Evolutionary conservation across 2,329 filamentous ascomycete genomes (phyloP).

Genomic region (Byssothecium circinans): DNA sequence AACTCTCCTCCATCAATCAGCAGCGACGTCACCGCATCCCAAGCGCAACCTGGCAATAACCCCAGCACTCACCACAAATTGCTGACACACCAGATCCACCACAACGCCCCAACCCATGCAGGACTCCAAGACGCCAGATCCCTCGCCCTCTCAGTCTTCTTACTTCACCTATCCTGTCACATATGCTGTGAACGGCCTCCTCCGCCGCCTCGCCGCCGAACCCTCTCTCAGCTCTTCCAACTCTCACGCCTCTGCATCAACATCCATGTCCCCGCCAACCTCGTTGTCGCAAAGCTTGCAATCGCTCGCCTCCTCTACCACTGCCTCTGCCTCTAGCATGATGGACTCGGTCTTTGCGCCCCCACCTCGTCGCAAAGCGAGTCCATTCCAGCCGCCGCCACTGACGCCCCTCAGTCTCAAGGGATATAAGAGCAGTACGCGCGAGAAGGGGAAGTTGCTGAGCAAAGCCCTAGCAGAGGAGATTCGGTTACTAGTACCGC

Average conservation of each 20-base stretch:
- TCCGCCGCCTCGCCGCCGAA: conserved; percentile 52
- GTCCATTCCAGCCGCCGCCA: conserved; percentile 84
- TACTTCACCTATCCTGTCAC: conserved; percentile 55
- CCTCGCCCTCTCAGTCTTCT: conserved; percentile 25
- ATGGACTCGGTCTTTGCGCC: conserved; percentile 64
- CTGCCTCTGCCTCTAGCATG: conserved; percentile 40
- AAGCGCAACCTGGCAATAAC: conserved; percentile 2
- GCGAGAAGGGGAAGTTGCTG: conserved; percentile 65
- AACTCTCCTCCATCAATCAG: not conserved
- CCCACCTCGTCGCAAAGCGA: conserved; percentile 63
- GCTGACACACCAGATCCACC: not conserved
- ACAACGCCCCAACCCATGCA: conserved; percentile 28
- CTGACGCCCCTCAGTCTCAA: conserved; percentile 76
- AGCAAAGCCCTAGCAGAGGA: conserved; percentile 80
- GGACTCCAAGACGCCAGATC: conserved; percentile 19
- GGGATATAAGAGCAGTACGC: conserved; percentile 66
- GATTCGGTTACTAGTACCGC: conserved; percentile 84
- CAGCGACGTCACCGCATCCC: conserved; percentile 5
- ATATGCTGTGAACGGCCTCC: conserved; percentile 52
- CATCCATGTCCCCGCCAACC: conserved; percentile 6
- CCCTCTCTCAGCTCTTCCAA: conserved; percentile 22
- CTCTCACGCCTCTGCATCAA: conserved; percentile 13
- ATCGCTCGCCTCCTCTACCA: conserved; percentile 27
- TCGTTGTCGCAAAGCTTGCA: conserved; percentile 34
- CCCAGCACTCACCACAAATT: conserved; percentile 3